Base-by-base conservation (phyloP, 805 yeast genomes). In the Candida maltosa region DNA sequence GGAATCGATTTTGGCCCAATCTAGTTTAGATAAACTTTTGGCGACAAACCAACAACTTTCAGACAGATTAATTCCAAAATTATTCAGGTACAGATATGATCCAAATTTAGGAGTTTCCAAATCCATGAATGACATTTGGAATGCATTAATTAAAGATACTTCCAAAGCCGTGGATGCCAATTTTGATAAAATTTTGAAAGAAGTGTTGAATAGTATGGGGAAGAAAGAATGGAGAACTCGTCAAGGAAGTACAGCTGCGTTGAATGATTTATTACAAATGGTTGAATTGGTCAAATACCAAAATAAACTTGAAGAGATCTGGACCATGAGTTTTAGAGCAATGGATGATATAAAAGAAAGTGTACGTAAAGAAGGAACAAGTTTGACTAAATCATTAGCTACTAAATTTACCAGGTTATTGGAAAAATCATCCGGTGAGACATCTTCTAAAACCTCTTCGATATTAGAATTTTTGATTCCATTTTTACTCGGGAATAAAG, bases 291-390 rank as follows among this genome's bases (percentile, higher is more conserved):
- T 74, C 8, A 61, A 54, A 10, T 83, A 81, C 47, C 75, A 75
- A 24, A 44, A 51, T 8, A 51, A 62, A 7, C 49, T 83, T 40
- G 83, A 84, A 39, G 78, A 77, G 4, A 76, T 91, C 21, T 91
- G 97, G 97, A 68, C 73, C 4, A 80, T 86, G 84, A 80, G 89
- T 32, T 89, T 91, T 62, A 73, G 98, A 50, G 76, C 78, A 0
- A 76, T 91, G 75, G 98, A 91, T 61, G 97, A 91, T 62, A 87
- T 91, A 40, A 93, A 93, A 56, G 96, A 87, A 24, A 84, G 94
- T 60, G 96, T 93, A 3, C 70, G 97, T 33, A 76, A 75, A 38
- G 95, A 87, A 30, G 97, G 95, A 7, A 61, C 70, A 26, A 73
- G 73, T 23, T 62, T 93, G 25, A 78, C 95, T 1, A 76, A 80